Conservation (phyloP, 2,329 filamentous ascomycete genomes). For the Chaetomium olivaceum region DNA sequence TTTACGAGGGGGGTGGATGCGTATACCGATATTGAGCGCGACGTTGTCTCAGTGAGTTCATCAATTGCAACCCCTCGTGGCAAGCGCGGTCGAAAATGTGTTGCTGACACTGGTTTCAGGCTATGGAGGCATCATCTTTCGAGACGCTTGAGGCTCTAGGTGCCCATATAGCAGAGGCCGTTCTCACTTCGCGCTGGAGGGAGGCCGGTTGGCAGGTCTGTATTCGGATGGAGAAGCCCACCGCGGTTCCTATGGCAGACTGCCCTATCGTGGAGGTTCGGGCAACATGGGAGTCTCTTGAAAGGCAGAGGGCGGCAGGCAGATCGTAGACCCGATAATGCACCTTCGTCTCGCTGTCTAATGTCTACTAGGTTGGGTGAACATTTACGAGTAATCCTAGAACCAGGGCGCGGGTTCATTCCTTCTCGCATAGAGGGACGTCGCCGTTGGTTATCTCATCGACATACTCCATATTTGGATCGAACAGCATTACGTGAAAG, state of each 20-base stretch:
- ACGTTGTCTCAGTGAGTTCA: conserved; percentile 59
- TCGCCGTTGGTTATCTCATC: conserved; percentile 72
- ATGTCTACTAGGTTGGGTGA: background rate
- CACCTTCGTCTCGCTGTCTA: background rate
- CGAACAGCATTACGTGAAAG: conserved; percentile 89
- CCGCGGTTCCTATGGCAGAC: conserved; percentile 71
- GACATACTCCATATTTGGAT: conserved; percentile 71
- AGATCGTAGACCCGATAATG: background rate
- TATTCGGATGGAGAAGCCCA: conserved; percentile 69
- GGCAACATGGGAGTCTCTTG: conserved; percentile 7
- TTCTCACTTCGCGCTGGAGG: conserved; percentile 45
- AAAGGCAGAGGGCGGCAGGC: too few relatives aligned
- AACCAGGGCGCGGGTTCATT: conserved; percentile 4
- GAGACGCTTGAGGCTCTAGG: conserved; percentile 65
- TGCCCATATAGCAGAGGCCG: conserved; percentile 47
- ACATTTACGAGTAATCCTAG: background rate
- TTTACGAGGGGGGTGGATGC: conserved; percentile 48
- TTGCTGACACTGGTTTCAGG: conserved; percentile 40
- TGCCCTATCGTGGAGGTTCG: conserved; percentile 66
- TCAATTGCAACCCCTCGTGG: background rate
- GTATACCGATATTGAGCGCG: conserved; percentile 58
- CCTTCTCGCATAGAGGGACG: conserved; percentile 59
- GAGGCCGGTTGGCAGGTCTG: conserved; percentile 54
- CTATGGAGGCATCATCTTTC: conserved; percentile 57
- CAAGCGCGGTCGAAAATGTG: background rate